Percentiles rank a stretch among this genome's conserved stretches.
Conservation (phyloP, 1,284 basidiomycete genomes). For the Naganishia sp. region DNA sequence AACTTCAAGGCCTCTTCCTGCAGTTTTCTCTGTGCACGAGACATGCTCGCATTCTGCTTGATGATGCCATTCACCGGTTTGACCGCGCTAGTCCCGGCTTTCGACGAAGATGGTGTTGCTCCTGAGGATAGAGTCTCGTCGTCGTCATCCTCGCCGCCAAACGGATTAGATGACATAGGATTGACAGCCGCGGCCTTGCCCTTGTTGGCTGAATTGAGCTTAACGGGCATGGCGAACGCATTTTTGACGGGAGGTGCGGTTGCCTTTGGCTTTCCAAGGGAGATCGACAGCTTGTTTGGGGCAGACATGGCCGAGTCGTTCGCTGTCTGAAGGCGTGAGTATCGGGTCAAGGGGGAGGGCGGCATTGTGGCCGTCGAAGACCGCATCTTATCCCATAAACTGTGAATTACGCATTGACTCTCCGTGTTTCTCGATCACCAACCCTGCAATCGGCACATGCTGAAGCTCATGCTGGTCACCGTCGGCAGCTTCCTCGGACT, state of each 20-base stretch:
- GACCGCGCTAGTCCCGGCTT: constrained; percentile 23
- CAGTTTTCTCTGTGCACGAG: constrained; percentile 44
- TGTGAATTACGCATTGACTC: not conserved
- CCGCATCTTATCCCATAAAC: too few relatives aligned
- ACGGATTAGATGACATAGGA: constrained; percentile 32
- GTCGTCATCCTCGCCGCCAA: constrained; percentile 46
- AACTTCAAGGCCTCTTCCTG: constrained; percentile 72
- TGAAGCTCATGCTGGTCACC: too few relatives aligned
- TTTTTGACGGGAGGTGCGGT: constrained; percentile 16
- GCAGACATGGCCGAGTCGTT: constrained; percentile 11
- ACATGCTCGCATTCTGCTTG: constrained; percentile 39
- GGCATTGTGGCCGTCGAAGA: too few relatives aligned
- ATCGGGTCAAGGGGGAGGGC: not conserved
- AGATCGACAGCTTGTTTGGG: constrained; percentile 47
- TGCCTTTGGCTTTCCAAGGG: constrained; percentile 39
- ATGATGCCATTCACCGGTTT: constrained; percentile 29
- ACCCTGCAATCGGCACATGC: constrained; percentile 4
- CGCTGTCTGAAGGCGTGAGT: not conserved
- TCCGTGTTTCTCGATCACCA: constrained; percentile 16
- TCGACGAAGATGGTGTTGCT: not conserved
- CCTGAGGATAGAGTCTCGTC: constrained; percentile 35
- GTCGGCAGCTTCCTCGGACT: too few relatives aligned
- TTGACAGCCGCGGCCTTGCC: constrained; percentile 20
- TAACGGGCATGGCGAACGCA: constrained; percentile 17
- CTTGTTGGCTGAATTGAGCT: constrained; percentile 25